Percentiles rank a stretch among this genome's conserved stretches.
These are phyloP conservation scores for Tylopilus intermedius DNA, from an alignment of 768 basidiomycete genomes.

Conservation along the genomic window DNA sequence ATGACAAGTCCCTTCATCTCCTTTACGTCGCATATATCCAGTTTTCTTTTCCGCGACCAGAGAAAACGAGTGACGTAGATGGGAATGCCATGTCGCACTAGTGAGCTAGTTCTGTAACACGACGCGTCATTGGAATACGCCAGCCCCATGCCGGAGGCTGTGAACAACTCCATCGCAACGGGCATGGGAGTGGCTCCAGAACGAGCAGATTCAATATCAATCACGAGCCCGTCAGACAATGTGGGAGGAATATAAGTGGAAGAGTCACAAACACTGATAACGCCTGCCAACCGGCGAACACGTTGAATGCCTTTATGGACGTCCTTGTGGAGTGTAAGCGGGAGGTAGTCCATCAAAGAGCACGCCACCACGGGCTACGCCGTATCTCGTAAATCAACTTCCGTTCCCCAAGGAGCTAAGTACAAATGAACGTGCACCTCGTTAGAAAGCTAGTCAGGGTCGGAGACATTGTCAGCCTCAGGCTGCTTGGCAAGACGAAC, in stretches of 20 bases:
- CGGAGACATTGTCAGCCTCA: constrained; percentile 15
- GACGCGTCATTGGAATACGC: no score
- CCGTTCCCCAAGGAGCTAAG: no score
- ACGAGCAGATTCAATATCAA: constrained; percentile 29
- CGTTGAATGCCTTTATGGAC: constrained; percentile 20
- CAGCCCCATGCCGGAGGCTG: constrained; percentile 25
- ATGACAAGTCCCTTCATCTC: constrained; percentile 33
- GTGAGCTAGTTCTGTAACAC: no score
- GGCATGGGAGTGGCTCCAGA: constrained; percentile 31
- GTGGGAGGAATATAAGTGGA: neutral
- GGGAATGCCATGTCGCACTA: no score
- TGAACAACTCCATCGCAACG: constrained; percentile 28
- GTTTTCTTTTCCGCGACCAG: no score
- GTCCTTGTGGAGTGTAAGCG: constrained; percentile 27
- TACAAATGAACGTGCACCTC: constrained; percentile 23
- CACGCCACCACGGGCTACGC: constrained; percentile 27
- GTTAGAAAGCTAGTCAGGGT: constrained; percentile 33
- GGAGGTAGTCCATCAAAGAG: constrained; percentile 29
- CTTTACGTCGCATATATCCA: constrained; percentile 11
- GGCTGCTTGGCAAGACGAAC: constrained; percentile 32
- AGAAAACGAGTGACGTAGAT: no score
- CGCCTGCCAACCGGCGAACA: constrained; percentile 21
- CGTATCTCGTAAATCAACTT: constrained; percentile 15
- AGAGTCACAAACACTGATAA: constrained; percentile 15
- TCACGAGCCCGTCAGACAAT: neutral